A percentile compares a stretch with the other conserved stretches of the same genome.
Evolutionary conservation across 305 asterid genomes (phyloP).

Genomic region (Withania somnifera): DNA sequence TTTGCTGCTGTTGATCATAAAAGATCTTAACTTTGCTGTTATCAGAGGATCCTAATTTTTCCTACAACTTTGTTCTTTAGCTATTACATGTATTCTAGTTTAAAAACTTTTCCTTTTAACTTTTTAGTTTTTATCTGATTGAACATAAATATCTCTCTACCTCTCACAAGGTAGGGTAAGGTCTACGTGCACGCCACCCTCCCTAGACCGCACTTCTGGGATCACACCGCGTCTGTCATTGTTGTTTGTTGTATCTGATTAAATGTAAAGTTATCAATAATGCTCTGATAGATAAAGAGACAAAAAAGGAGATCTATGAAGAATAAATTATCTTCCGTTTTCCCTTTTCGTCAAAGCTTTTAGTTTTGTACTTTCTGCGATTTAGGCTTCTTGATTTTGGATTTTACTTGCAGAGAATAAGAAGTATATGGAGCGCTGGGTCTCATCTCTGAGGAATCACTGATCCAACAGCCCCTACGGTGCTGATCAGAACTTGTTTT

Average conservation of each 20-base stretch:
- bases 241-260: background rate
- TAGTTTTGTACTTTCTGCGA: background rate
- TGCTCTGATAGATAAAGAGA: background rate
- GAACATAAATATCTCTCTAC: background rate
- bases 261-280: background rate
- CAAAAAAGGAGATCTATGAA: background rate
- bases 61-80: background rate
- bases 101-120: background rate
- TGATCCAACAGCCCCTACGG: background rate
- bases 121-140: background rate
- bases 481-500: background rate
- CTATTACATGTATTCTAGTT: background rate
- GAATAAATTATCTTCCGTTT: background rate
- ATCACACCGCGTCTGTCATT: background rate
- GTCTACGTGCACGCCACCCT: background rate
- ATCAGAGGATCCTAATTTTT: background rate
- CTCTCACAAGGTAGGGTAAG: background rate
- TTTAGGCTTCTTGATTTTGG: background rate
- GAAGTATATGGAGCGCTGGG: constrained; percentile 37
- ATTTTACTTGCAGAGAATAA: constrained; percentile 25
- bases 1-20: background rate
- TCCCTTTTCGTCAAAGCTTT: background rate
- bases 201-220: background rate
- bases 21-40: background rate
- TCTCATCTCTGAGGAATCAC: constrained; percentile 22